Conservation (phyloP, 1,284 basidiomycete genomes). For the Athelia sp. region DNA sequence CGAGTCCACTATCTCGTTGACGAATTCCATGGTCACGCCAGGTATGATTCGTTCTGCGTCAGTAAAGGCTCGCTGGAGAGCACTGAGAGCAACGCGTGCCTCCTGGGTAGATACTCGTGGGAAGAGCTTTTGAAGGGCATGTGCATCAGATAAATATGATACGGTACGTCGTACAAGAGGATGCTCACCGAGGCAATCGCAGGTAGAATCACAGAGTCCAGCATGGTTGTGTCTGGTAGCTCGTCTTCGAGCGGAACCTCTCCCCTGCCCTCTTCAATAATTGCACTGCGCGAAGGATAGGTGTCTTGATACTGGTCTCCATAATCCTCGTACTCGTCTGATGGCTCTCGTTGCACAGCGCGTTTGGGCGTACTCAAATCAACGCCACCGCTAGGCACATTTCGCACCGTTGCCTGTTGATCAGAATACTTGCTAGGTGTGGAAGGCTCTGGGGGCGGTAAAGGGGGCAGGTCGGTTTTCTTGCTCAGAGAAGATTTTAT, state of each 20-base stretch:
- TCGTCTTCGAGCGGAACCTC: constrained; percentile 54
- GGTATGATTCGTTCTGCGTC: constrained; percentile 89
- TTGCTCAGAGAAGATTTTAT: constrained; percentile 33
- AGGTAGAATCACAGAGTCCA: constrained; percentile 92
- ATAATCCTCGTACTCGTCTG: constrained; percentile 67
- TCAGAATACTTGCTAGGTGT: constrained; percentile 41
- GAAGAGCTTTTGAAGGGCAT: constrained; percentile 65
- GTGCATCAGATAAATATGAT: constrained; percentile 3
- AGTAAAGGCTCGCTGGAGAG: constrained; percentile 84
- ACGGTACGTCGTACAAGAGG: too few relatives aligned
- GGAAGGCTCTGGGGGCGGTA: constrained; percentile 28
- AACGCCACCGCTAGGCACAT: constrained; percentile 33
- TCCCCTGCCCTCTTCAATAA: constrained; percentile 35
- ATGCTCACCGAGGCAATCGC: constrained; percentile 83
- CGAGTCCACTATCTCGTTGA: constrained; percentile 87
- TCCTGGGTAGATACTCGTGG: constrained; percentile 85
- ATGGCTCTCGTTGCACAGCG: constrained; percentile 38
- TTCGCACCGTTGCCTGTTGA: constrained; percentile 61
- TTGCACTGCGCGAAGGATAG: constrained; percentile 12
- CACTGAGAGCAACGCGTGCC: constrained; percentile 77
- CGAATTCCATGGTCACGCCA: constrained; percentile 75
- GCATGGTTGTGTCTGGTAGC: constrained; percentile 81
- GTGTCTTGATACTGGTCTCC: too few relatives aligned
- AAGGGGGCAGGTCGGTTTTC: constrained; percentile 58
- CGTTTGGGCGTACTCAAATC: constrained; percentile 11